These are phyloP conservation scores for Populus hybrid DNA, from an alignment of 441 rosid genomes.

Conservation along the genomic window DNA sequence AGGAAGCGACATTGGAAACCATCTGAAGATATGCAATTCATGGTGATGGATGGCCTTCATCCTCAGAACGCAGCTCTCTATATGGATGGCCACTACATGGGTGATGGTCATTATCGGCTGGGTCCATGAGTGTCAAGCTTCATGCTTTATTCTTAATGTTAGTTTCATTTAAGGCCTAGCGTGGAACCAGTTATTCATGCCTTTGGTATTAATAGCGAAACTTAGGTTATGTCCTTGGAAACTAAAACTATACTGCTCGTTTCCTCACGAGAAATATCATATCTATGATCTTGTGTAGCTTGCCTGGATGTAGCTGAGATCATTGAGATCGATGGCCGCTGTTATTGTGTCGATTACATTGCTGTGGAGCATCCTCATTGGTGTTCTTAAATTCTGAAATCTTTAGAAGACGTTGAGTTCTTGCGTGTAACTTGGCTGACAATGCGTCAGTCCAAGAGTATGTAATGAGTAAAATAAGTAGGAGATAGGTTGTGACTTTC, in stretches of 20 bases:
- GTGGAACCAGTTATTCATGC: conserved; percentile 4
- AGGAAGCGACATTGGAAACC: conserved; percentile 92
- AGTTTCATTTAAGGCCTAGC: conserved; percentile 6
- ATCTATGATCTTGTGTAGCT: conserved; percentile 10
- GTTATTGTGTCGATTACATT: neutral
- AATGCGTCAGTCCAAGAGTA: neutral
- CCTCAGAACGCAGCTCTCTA: conserved; percentile 80
- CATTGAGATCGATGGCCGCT: neutral
- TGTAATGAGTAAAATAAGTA: neutral
- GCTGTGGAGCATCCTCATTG: neutral
- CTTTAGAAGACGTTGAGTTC: neutral
- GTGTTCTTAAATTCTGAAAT: neutral
- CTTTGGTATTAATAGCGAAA: conserved; percentile 2
- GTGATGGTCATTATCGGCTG: conserved; percentile 84
- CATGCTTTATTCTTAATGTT: neutral
- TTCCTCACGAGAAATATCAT: conserved; percentile 1
- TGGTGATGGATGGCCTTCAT: conserved; percentile 97
- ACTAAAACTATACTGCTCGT: neutral
- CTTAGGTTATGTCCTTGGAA: neutral
- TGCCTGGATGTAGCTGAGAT: neutral
- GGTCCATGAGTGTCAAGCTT: conserved; percentile 54
- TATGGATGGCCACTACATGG: conserved; percentile 88
- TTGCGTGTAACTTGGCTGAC: neutral
- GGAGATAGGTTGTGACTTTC: neutral
- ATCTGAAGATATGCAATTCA: conserved; percentile 98